Evolutionary conservation across 129 eudicot genomes (phyloP).

Genomic region (Oenanthe sinensis): DNA sequence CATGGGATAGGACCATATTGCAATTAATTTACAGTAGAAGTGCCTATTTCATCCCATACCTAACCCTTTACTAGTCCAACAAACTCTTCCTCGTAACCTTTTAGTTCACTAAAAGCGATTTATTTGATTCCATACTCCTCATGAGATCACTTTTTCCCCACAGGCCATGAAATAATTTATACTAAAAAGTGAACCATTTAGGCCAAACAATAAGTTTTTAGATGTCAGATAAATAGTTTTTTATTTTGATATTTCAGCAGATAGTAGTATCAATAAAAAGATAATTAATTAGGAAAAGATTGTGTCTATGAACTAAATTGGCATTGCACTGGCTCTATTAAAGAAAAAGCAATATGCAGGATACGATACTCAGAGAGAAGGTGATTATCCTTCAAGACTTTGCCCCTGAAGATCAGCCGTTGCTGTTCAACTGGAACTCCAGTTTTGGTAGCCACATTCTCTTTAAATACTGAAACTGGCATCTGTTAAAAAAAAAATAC

Average conservation of each 20-base stretch:
- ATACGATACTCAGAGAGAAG: conserved; percentile 90
- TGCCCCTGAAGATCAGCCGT: conserved; percentile 89
- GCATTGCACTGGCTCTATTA: not conserved
- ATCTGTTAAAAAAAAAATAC: conserved; percentile 36
- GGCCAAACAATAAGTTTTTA: not conserved
- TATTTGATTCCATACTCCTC: not conserved
- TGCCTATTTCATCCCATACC: no score
- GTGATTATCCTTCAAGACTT: conserved; percentile 84
- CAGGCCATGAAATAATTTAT: not conserved
- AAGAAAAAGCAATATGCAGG: conserved; percentile 23
- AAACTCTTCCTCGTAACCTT: not conserved
- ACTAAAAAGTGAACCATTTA: not conserved
- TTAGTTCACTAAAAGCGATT: not conserved
- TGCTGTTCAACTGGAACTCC: conserved; percentile 90
- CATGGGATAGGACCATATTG: no score
- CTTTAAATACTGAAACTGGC: conserved; percentile 69
- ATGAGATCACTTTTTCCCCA: not conserved
- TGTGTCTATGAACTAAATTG: not conserved
- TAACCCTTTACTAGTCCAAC: no score
- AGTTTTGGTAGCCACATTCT: conserved; percentile 61
- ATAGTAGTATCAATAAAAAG: not conserved
- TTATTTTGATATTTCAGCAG: not conserved
- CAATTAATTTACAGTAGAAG: no score
- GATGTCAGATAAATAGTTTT: no score
- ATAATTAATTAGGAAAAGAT: not conserved